Base-by-base conservation (phyloP, 257 asterid genomes). In the Jacaranda copaia region DNA sequence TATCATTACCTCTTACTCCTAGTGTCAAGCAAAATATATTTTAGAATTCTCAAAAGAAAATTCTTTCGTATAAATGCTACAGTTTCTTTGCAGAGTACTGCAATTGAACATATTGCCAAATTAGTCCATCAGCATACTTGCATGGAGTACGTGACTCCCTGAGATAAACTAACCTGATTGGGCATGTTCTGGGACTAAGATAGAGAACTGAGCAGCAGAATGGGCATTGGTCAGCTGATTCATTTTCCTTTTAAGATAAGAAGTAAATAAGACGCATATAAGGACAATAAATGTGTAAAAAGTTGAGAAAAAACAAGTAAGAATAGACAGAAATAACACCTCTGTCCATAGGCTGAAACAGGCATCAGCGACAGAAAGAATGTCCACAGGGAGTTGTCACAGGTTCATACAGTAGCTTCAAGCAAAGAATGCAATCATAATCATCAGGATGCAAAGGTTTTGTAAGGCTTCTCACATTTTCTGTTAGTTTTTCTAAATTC, bases 311-410 rank as follows among this genome's bases (percentile, higher is more conserved):
- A 40, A 38, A 12, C 32, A 53, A 71, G 32, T 62, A 65, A 73
- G 11, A 71, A 25, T 3, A 38, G 62, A 68, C 52, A 52, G 74
- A 79, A 57, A 83, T 75, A 46, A 74, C 61, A 96, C 99, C 89
- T 87, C 97, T 89, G 79, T 96, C 99, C 98, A 96, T 92, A 70
- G 95, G 72, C 84, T 93, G 99, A 86, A 96, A 96, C 73, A 93
- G 85, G 92, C 99, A 96, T 66, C 97, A 87, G 53, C 93, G 95
- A 79, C 99, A 96, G 82, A 91, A 96, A 53, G 99, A 91, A 87
- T 96, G 99, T 64, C 99, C 99, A 75, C 99, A 96, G 52, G 99
- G 94, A 83, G 98, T 96, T 71, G 99, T 93, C 55, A 92, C 46
- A 57, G 99, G 98, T 82, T 96, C 97, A 72, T 84, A 96, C 73